Evolutionary conservation across 108 stramenopile species (phyloP).

Genomic region (Nitzschia putrida): DNA sequence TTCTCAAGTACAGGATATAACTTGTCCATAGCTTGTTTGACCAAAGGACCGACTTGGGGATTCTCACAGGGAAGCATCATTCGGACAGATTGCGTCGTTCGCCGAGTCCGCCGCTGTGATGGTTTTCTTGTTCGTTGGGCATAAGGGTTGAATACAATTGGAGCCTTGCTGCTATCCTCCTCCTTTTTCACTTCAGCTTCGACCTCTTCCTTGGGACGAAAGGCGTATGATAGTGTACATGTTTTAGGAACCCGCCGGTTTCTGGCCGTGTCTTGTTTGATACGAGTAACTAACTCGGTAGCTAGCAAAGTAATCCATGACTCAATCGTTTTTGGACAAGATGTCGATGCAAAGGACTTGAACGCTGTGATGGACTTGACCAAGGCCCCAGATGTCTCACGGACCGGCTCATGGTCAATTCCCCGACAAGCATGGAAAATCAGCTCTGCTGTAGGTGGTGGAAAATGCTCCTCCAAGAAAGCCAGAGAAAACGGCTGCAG

Average conservation of each 20-base stretch:
- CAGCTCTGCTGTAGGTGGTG: constrained; percentile 47
- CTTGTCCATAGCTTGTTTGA: background rate
- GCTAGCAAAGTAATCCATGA: constrained; percentile 74
- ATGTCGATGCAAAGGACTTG: constrained; percentile 63
- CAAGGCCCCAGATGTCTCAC: constrained; percentile 61
- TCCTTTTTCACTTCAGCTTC: constrained; percentile 7
- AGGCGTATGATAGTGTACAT: constrained; percentile 67
- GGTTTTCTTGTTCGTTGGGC: constrained; percentile 23
- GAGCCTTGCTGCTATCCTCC: constrained; percentile 2
- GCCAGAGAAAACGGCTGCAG: constrained; percentile 54
- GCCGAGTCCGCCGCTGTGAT: background rate
- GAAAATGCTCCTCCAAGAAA: constrained; percentile 45
- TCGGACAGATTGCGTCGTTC: constrained; percentile 33
- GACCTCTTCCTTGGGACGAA: constrained; percentile 4
- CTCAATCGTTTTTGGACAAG: constrained; percentile 43
- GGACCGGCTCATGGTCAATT: constrained; percentile 67
- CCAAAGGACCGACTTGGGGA: constrained; percentile 19
- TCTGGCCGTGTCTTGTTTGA: constrained; percentile 59
- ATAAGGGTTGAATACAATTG: constrained; percentile 24
- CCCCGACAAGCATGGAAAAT: constrained; percentile 75
- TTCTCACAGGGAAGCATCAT: constrained; percentile 36
- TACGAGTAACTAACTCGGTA: constrained; percentile 68
- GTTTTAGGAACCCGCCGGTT: constrained; percentile 75
- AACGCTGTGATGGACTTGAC: constrained; percentile 85
- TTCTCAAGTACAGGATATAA: constrained; percentile 2